Evolutionary conservation across 441 rosid species (phyloP).

Genomic region (Populus hybrid): DNA sequence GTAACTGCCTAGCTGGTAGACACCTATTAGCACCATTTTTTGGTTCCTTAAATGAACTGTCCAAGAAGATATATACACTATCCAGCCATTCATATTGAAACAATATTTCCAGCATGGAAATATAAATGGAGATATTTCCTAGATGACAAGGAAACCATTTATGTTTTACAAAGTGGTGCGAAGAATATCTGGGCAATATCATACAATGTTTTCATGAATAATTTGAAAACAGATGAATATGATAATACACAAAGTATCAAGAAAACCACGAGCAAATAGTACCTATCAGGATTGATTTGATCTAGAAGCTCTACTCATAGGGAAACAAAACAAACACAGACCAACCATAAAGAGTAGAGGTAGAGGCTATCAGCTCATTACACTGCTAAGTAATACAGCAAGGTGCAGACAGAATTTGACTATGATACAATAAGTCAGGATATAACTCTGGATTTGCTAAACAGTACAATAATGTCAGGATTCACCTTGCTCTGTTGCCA

Average conservation of each 20-base stretch:
- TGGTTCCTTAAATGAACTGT: neutral
- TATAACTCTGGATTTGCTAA: neutral
- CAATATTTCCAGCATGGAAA: neutral
- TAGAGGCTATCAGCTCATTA: neutral
- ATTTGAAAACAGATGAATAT: neutral
- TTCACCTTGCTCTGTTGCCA: conserved; percentile 1
- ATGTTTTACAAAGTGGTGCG: neutral
- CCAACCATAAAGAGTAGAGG: neutral
- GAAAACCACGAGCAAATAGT: neutral
- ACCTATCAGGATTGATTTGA: neutral
- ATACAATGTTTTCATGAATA: neutral
- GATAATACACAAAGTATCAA: neutral
- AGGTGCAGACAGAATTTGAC: neutral
- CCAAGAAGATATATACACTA: neutral
- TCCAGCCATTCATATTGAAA: neutral
- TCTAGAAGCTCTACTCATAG: neutral
- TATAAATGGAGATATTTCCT: neutral
- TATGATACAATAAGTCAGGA: neutral
- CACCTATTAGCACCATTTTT: neutral
- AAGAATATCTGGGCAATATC: neutral
- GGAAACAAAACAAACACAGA: neutral
- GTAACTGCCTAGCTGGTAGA: neutral
- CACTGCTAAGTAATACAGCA: neutral
- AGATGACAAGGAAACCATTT: neutral
- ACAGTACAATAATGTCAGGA: neutral